Evolutionary conservation across 352 stramenopile species (phyloP).

Genomic region (Phytopythium ostracodes): DNA sequence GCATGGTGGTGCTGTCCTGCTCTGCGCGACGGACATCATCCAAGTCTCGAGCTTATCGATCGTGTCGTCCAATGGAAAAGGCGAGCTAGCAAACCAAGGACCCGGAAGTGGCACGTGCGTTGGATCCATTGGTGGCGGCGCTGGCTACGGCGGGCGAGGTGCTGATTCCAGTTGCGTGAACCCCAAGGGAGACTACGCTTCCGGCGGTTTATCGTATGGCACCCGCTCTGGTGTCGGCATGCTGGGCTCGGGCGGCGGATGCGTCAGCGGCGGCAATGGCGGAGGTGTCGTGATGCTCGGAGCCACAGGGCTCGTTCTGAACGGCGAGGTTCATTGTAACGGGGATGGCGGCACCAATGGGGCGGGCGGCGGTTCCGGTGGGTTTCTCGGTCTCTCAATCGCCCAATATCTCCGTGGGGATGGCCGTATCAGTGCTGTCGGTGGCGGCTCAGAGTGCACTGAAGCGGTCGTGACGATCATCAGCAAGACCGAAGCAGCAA

Average conservation of each 20-base stretch:
- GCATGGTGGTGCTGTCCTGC: slow-evolving; percentile 48
- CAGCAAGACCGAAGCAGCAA: slow-evolving; percentile 13
- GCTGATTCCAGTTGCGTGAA: slow-evolving; percentile 64
- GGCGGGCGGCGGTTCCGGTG: slow-evolving; percentile 65
- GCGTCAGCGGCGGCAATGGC: slow-evolving; percentile 56
- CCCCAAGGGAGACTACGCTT: slow-evolving; percentile 47
- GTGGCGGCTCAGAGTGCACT: slow-evolving; percentile 56
- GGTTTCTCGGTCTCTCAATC: slow-evolving; percentile 63
- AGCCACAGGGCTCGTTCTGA: slow-evolving; percentile 48
- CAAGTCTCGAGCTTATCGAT: slow-evolving; percentile 34
- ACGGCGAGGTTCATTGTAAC: slow-evolving; percentile 72
- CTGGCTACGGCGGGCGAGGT: slow-evolving; percentile 63
- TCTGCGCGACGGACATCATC: slow-evolving; percentile 54
- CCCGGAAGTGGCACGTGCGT: slow-evolving; percentile 53
- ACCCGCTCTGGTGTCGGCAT: slow-evolving; percentile 59
- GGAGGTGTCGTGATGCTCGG: slow-evolving; percentile 69
- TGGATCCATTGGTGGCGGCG: slow-evolving; percentile 55
- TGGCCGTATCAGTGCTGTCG: slow-evolving; percentile 66
- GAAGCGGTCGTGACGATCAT: slow-evolving; percentile 24
- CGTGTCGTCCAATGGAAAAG: slow-evolving; percentile 57
- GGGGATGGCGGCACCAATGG: slow-evolving; percentile 51
- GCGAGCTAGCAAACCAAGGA: slow-evolving; percentile 61
- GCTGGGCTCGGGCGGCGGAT: slow-evolving; percentile 69
- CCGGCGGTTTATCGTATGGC: slow-evolving; percentile 63
- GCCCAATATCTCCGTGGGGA: slow-evolving; percentile 50